Base-by-base conservation (phyloP, 805 yeast genomes). In the Candida insectorum region DNA sequence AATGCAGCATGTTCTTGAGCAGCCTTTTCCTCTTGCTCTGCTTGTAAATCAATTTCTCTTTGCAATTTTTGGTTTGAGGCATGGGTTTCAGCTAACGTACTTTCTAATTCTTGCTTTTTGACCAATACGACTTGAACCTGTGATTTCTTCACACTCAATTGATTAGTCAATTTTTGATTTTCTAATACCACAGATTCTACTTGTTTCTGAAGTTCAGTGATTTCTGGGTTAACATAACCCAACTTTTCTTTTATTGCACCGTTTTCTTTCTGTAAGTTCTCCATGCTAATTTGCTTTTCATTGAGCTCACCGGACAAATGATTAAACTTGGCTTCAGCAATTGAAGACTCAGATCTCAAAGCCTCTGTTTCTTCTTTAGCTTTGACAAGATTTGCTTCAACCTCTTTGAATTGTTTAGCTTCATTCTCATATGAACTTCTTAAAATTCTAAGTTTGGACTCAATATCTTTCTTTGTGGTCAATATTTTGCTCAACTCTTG, bases 241-340 rank as follows among this genome's bases (percentile, higher is more conserved):
- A 89, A 69, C 43, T 74, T 74, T 47, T 85, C 94, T 48, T 81
- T 85, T 48, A 84, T 61, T 3, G 72, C 51, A 11, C 75, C 65
- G 44, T 83, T 85, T 46, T 75, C 74, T 49, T 76, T 73, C 58
- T 85, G 89, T n/a, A 82, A 71, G 30, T 73, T 75, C 34, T 81
- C 85, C 28, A 81, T 65, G 13, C 73, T 70, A 4, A 69, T 53
- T 47, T 82, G 84, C 33, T 80, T 62, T 28, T 73, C 75, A 44
- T 76, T 77, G 42, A 82, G 66, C 42, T 82, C 78, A 0, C 77
- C 55, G 39, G 85, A 84, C 29, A 81, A 71, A 4, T 84, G 78
- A 54, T 85, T 82, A 48, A 75, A 73, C 47, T 76, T 82, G 8
- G 95, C 94, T 54, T 88, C 95, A 2, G 84, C 73, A 26, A 85